Conservation (phyloP, 2,329 filamentous ascomycete genomes). For the Pseudodiploospora longispora region DNA sequence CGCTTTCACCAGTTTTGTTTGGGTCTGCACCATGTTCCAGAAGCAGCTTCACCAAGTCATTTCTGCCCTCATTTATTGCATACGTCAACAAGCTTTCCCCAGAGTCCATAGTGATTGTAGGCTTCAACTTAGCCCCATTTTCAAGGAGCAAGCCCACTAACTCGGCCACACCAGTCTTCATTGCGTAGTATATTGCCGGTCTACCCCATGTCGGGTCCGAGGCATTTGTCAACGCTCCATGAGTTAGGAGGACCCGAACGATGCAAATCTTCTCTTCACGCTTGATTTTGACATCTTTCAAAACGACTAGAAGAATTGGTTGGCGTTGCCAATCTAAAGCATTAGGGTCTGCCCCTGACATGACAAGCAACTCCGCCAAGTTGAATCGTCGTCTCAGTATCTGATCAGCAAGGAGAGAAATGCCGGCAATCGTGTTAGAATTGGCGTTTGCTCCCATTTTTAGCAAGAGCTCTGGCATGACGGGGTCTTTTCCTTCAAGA, state of each 20-base stretch:
- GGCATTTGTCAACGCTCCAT: slow-evolving; percentile 24
- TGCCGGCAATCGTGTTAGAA: slow-evolving; percentile 20
- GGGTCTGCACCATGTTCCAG: slow-evolving; percentile 25
- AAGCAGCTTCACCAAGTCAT: slow-evolving; percentile 17
- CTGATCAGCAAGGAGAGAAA: slow-evolving; percentile 24
- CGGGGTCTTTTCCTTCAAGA: slow-evolving; percentile 15
- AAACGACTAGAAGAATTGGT: slow-evolving; percentile 21
- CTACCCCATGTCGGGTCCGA: slow-evolving; percentile 15
- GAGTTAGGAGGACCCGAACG: slow-evolving; percentile 23
- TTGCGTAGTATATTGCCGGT: slow-evolving; percentile 16
- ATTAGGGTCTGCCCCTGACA: slow-evolving; percentile 25
- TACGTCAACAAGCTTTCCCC: slow-evolving; percentile 24
- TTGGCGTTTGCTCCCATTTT: slow-evolving; percentile 25
- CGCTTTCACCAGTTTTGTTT: slow-evolving; percentile 22
- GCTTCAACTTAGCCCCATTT: slow-evolving; percentile 19
- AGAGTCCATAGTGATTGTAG: slow-evolving; percentile 18
- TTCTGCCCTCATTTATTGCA: slow-evolving; percentile 17
- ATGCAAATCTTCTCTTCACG: slow-evolving; percentile 18
- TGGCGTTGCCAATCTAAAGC: slow-evolving; percentile 23
- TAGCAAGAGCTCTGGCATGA: slow-evolving; percentile 27
- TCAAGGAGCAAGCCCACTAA: slow-evolving; percentile 20
- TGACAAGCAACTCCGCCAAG: slow-evolving; percentile 23
- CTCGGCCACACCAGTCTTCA: slow-evolving; percentile 17
- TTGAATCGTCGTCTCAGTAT: slow-evolving; percentile 24
- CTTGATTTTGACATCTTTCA: slow-evolving; percentile 18